Conservation (phyloP, 2,329 filamentous ascomycete species). For the Neurospora sp. region DNA sequence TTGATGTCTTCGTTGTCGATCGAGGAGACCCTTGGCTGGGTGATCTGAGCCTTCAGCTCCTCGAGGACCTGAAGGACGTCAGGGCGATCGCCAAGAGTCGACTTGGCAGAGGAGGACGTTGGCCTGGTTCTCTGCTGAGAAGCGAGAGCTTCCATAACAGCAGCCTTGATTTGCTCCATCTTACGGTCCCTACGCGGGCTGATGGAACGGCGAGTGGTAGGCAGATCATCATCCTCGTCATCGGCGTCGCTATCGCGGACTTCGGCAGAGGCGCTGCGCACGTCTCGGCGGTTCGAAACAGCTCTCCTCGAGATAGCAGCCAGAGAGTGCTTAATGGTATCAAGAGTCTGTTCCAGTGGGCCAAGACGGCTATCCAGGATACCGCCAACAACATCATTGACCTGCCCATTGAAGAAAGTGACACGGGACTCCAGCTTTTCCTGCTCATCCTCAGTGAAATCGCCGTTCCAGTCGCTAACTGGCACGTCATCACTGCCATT, state of each 20-base stretch:
- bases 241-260: constrained; percentile 80
- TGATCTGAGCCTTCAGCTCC: constrained; percentile 48
- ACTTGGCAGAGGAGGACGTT: constrained; percentile 19
- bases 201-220: constrained; percentile 53
- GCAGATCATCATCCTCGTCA: constrained; percentile 73
- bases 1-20: constrained; percentile 45
- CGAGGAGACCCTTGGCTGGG: constrained; percentile 32
- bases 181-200: constrained; percentile 73
- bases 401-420: constrained; percentile 82
- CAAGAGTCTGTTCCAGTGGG: constrained; percentile 72
- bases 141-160: constrained; percentile 64
- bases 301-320: constrained; percentile 45
- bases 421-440: constrained; percentile 73
- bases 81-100: constrained; percentile 25
- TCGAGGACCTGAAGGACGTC: constrained; percentile 57
- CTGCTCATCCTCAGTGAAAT: constrained; percentile 73
- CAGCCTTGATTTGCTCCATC: constrained; percentile 69
- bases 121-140: constrained; percentile 38
- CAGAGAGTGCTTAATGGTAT: constrained; percentile 63
- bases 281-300: constrained; percentile 46
- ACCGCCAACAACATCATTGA: constrained; percentile 75
- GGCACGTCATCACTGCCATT: constrained; percentile 55
- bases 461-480: constrained; percentile 86
- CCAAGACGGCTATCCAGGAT: constrained; percentile 67
- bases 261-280: constrained; percentile 62